Conservation (phyloP, 371 early-diverging fungal species). For the Lichtheimia corymbifera region DNA sequence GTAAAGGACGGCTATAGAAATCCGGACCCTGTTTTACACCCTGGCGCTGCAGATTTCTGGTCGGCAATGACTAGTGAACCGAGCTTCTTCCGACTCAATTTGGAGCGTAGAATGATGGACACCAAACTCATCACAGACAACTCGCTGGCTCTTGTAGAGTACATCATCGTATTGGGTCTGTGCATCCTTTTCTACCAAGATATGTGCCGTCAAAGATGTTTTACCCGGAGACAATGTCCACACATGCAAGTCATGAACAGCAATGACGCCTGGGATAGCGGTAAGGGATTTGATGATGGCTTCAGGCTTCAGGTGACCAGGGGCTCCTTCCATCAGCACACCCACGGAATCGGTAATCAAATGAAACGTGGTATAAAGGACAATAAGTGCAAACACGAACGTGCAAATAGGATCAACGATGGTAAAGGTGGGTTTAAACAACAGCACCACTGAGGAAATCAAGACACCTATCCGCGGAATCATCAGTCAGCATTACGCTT, state of each 20-base stretch:
- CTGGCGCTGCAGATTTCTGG: constrained; percentile 18
- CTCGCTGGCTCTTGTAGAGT: constrained; percentile 57
- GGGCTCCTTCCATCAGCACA: constrained; percentile 79
- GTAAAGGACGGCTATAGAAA: too few species aligned
- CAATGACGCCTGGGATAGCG: constrained; percentile 56
- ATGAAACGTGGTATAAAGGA: constrained; percentile 71
- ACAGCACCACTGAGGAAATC: constrained; percentile 77
- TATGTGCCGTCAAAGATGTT: constrained; percentile 48
- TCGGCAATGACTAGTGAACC: constrained; percentile 22
- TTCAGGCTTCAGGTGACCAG: constrained; percentile 64
- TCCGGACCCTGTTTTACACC: not conserved
- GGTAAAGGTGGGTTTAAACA: constrained; percentile 63
- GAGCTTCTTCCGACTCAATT: constrained; percentile 54
- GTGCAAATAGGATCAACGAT: constrained; percentile 89
- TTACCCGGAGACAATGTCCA: constrained; percentile 79
- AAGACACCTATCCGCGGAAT: constrained; percentile 62
- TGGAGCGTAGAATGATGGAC: constrained; percentile 75
- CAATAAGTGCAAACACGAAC: constrained; percentile 79
- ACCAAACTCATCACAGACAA: constrained; percentile 63
- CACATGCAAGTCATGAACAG: constrained; percentile 73
- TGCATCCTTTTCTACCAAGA: constrained; percentile 24
- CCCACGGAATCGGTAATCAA: constrained; percentile 61
- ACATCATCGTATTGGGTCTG: constrained; percentile 49
- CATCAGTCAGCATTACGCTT: constrained; percentile 2
- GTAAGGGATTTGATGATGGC: constrained; percentile 56